Conservation (phyloP, 2,329 filamentous ascomycete genomes). For the Hypoxylon sp. region DNA sequence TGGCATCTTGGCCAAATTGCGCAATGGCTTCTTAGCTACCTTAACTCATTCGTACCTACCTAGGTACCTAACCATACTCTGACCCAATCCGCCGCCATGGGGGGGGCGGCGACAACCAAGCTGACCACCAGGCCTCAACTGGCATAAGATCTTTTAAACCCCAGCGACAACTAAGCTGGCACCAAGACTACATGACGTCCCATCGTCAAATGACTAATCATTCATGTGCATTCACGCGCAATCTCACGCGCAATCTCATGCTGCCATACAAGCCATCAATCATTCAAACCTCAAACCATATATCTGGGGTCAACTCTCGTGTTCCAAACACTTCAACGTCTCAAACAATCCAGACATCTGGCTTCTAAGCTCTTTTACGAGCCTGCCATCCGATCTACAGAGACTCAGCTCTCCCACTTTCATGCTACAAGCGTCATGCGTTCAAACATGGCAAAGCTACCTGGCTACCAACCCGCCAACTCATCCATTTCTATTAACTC, state of each 20-base stretch:
- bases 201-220: background rate
- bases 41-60: background rate
- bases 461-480: background rate
- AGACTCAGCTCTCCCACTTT: background rate
- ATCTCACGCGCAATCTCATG: background rate
- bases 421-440: background rate
- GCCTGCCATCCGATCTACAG: background rate
- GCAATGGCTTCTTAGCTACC: background rate
- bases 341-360: background rate
- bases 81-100: background rate
- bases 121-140: background rate
- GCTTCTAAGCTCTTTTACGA: background rate
- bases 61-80: background rate
- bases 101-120: background rate
- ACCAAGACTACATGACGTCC: background rate
- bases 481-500: background rate
- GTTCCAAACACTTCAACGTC: background rate
- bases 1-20: background rate
- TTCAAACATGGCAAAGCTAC: background rate
- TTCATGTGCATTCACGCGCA: background rate
- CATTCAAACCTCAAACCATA: background rate
- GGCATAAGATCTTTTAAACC: background rate
- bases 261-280: background rate
- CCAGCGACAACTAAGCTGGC: slow-evolving; percentile 1
- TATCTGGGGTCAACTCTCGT: background rate